Evolutionary conservation across 2,329 filamentous ascomycete genomes (phyloP).

Genomic region (Emergomyces pasteurianus): DNA sequence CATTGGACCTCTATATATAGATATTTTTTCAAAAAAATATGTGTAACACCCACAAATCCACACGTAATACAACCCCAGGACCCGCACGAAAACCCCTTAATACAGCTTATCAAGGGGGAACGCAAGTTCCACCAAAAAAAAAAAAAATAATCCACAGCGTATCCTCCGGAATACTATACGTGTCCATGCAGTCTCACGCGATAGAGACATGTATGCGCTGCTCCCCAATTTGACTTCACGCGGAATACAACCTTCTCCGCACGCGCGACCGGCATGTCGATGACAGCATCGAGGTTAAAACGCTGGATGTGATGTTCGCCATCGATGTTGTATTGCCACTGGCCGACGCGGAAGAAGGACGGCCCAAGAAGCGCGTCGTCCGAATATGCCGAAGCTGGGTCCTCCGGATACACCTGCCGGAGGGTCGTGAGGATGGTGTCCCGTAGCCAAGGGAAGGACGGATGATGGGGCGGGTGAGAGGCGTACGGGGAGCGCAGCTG

Average conservation of each 20-base stretch:
- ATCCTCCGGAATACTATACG: neutral
- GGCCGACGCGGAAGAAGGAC: conserved; percentile 29
- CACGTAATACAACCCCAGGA: neutral
- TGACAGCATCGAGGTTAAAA: conserved; percentile 27
- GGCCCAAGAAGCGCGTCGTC: conserved; percentile 25
- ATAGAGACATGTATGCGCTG: conserved; percentile 34
- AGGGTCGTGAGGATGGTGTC: conserved; percentile 23
- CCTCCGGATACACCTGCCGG: conserved; percentile 17
- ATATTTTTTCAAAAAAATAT: neutral
- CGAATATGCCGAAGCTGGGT: conserved; percentile 23
- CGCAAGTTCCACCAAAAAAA: neutral
- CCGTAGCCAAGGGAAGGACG: conserved; percentile 15
- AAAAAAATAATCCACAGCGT: neutral
- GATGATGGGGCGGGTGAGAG: neutral
- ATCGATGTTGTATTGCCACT: conserved; percentile 28
- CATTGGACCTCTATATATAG: neutral
- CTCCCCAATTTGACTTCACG: conserved; percentile 34
- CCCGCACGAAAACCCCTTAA: neutral
- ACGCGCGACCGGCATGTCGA: conserved; percentile 24
- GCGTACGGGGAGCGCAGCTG: neutral
- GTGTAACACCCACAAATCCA: neutral
- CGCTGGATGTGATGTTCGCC: conserved; percentile 25
- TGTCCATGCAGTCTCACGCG: conserved; percentile 33
- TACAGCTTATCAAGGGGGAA: neutral
- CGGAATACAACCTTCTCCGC: conserved; percentile 31